Percentiles rank a stretch among this genome's conserved stretches.
phyloP scores from a whole-genome alignment of 73 alveolate species.

The Paramecium sexaurelia region DNA sequence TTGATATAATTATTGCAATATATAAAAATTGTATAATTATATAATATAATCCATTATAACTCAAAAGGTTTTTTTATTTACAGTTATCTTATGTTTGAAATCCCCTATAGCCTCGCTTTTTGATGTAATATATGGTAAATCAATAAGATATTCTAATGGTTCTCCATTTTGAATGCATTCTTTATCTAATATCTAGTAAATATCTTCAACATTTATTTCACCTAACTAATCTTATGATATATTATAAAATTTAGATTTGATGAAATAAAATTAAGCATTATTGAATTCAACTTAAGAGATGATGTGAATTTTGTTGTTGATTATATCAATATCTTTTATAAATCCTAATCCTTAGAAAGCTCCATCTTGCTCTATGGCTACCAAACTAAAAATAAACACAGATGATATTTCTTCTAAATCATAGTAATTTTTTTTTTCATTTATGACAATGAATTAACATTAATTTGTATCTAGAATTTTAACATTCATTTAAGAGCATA shows the following conservation, averaged over 20 bases:
- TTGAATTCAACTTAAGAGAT: background rate
- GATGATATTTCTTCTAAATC: background rate
- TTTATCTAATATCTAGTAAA: background rate
- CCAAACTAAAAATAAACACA: background rate
- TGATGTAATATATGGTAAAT: background rate
- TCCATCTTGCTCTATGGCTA: background rate
- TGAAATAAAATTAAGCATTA: background rate
- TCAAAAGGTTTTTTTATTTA: background rate
- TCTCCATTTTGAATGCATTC: background rate
- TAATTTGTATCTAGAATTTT: background rate
- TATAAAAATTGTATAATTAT: no score
- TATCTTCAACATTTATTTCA: background rate
- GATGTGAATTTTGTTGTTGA: background rate
- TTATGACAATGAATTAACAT: background rate
- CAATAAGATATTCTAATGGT: background rate
- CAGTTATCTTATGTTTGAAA: background rate
- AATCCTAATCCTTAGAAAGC: background rate
- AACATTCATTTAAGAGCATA: background rate
- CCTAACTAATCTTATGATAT: background rate
- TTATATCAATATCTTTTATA: background rate
- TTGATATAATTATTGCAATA: no score
- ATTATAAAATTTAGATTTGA: background rate
- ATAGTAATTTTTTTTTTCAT: background rate
- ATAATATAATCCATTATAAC: background rate
- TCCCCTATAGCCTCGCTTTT: background rate